These are phyloP conservation scores for Allomyces macrogynus DNA, from an alignment of 192 early-diverging fungal genomes.

Conservation along the genomic window DNA sequence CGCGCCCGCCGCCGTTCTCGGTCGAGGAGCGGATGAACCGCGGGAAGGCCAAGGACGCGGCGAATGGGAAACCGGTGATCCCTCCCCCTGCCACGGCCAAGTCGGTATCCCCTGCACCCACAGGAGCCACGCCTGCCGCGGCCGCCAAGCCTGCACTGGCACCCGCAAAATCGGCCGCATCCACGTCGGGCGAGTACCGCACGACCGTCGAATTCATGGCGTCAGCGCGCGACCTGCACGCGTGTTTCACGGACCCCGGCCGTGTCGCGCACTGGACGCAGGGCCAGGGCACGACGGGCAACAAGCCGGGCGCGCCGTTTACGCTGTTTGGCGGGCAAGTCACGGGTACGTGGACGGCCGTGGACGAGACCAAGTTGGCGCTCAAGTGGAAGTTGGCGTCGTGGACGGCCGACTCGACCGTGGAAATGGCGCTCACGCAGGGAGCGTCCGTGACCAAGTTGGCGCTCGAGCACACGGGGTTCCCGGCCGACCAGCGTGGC, in stretches of 20 bases:
- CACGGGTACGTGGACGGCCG: constrained; percentile 28
- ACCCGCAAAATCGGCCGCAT: constrained; percentile 40
- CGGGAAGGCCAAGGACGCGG: constrained; percentile 9
- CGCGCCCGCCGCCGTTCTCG: constrained; percentile 3
- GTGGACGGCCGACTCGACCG: neutral
- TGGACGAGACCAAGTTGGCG: neutral
- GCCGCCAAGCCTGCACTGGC: neutral
- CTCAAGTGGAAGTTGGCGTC: neutral
- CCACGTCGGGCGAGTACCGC: constrained; percentile 15
- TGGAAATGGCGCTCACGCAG: neutral
- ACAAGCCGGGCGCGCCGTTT: constrained; percentile 40
- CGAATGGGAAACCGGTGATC: constrained; percentile 6
- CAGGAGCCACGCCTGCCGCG: neutral
- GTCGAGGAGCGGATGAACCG: constrained; percentile 1
- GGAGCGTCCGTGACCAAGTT: neutral
- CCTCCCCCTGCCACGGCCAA: constrained; percentile 1
- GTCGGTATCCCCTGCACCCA: neutral
- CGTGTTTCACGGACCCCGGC: constrained; percentile 51
- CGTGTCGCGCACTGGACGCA: constrained; percentile 65
- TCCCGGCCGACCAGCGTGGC: neutral
- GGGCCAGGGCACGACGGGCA: constrained; percentile 36
- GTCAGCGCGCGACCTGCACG: constrained; percentile 57
- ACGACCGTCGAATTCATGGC: constrained; percentile 59
- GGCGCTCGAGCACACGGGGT: neutral
- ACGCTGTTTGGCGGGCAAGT: constrained; percentile 77